Evolutionary conservation across 495 filamentous ascomycete species (phyloP), one percentile per base, ranked within the genome.

Genomic region (Daldinia concentrica): DNA sequence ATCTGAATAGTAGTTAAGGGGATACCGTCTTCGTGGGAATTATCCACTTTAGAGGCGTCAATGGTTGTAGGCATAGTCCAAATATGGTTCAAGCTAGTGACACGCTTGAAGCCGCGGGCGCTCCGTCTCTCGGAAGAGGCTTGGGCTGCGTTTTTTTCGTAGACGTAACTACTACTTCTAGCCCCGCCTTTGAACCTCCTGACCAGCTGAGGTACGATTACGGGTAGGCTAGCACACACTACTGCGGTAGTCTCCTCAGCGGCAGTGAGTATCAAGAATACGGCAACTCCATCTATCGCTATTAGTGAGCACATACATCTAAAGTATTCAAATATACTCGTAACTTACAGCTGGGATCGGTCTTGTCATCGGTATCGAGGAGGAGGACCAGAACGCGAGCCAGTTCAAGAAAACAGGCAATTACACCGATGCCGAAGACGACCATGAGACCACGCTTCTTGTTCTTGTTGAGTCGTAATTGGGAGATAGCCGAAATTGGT

Each of bases 271-370:
- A 73, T 68, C 12, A 76, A 37, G 64, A 73, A 76, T 29, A 73
- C 29, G 26, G 70, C 63, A 30, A 76, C 74, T 12, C 74, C 74
- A 61, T 73, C 74, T 76, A 54, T 57, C 7, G 2, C 12, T 39
- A 15, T 4, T 1, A 6, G 59, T 58, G 2, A 64, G 41, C 43
- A 6, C 54, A 50, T 62, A 30, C 6, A 39, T 36, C n/a, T 22
- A 24, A 24, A 1, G 1, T 36, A 36, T 37, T 17, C 12, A 17
- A 4, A 36, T 58, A 19, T 29, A 12, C 1, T 34, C 48, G 48
- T 50, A 55, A 63, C 77, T 74, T 64, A 79, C 77, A 79, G 45
- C 75, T 76, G 24, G 77, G 76, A 26, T 79, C 77, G 11, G 58
- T 58, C 36, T 76, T 73, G 24, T 77, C 77, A 34, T 77, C 75